Base-by-base conservation (phyloP, 2,329 filamentous ascomycete genomes). In the Aspergillus ustus region DNA sequence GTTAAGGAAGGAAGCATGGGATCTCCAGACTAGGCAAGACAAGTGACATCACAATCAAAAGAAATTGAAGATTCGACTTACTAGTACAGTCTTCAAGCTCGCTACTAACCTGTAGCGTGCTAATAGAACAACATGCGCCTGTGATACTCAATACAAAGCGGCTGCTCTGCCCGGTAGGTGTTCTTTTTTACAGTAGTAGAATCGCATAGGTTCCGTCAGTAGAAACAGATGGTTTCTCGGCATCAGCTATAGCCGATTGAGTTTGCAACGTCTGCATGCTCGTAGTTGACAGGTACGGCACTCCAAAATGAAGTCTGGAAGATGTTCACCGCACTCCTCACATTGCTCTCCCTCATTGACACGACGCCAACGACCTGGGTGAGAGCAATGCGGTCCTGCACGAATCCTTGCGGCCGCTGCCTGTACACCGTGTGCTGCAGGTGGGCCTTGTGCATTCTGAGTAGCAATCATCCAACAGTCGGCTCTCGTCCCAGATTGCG, bases 401-500 rank as follows among this genome's bases (percentile, higher is more conserved):
- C 50, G 44, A 7, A 71, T 55, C 17, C 46, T 22, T 11, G 53
- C 56, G n/a, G 31, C 62, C 43, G 54, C 53, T 25, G 17, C 44
- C 45, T 49, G 53, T 17, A 65, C 57, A 29, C 62, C 60, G 4
- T 22, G 31, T 13, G 51, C 44, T 45, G 60, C 40, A 22, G 59
- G 52, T 4, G 51, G 62, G 0, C 50, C 55, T 7, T 37, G 19
- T 20, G 50, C 37, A 22, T 52, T 52, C 8, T 52, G 53, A n/a
- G 46, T 49, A 9, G 55, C 57, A 34, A 61, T 58, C 46, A 15
- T 54, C 44, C n/a, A 63, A 13, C 2, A 75, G 64, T 46, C 68
- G 60, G n/a, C 66, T 48, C 57, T 74, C 69, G 19, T 72, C 51
- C 69, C 70, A 75, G 9, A 67, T 53, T 15, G 31, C 53, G 53